Evolutionary conservation across 1,284 basidiomycete genomes (phyloP).

Genomic region (Trichosporon sp.): DNA sequence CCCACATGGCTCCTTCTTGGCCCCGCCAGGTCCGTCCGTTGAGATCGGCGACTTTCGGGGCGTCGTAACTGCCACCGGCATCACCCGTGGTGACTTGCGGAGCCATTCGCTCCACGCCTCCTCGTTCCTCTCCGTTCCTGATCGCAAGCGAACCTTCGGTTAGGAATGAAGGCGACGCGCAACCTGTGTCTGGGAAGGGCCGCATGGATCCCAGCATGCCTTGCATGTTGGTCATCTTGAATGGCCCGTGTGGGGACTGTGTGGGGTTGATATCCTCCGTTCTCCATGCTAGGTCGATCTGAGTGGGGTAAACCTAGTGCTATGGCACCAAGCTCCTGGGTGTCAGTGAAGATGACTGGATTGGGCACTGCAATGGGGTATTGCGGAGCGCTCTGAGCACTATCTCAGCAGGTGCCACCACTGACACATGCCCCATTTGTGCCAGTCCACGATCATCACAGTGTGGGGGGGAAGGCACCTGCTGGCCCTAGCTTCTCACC

Average conservation of each 20-base stretch:
- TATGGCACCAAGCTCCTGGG: background rate
- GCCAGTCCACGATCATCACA: background rate
- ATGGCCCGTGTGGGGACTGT: background rate
- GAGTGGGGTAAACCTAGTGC: background rate
- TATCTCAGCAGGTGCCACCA: background rate
- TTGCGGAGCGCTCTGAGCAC: background rate
- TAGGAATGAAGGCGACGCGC: background rate
- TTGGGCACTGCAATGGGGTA: background rate
- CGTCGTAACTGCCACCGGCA: background rate
- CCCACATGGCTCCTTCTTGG: background rate
- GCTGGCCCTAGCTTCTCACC: background rate
- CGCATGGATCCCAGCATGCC: background rate
- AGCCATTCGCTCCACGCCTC: background rate
- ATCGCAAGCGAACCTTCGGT: background rate
- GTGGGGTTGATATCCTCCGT: background rate
- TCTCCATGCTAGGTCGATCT: background rate
- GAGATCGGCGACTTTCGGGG: background rate
- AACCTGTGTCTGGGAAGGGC: background rate
- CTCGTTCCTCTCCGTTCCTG: background rate
- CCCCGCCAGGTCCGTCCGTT: no score
- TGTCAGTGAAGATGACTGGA: background rate
- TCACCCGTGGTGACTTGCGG: slow-evolving; percentile 2
- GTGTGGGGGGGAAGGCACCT: no score
- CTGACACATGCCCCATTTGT: background rate
- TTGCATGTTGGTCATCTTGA: background rate